Evolutionary conservation across 805 yeast genomes (phyloP), one percentile per base, ranked within the genome.

Genomic region (Yamadazyma kitorensis): DNA sequence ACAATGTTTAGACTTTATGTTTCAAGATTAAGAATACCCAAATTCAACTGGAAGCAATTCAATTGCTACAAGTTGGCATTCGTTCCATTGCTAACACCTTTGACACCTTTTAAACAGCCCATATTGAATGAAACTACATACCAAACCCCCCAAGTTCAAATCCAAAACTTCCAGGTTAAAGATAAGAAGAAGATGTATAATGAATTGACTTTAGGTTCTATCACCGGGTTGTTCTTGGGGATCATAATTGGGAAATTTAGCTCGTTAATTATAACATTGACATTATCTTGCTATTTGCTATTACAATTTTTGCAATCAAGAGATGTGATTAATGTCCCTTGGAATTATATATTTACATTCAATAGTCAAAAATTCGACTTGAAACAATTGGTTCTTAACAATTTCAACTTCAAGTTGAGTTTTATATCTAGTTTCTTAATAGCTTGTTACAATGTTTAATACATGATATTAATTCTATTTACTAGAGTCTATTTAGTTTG

Each of bases 121-220:
- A 36, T 41, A 28, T 29, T 36, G 17, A 38, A 36, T 33, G 45
- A 41, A 9, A 11, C 23, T 9, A n/a, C n/a, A n/a, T 17, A 23
- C 29, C 10, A 27, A 34, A 15, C 5, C 15, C 9, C 28, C 32
- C 17, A 18, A 13, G 30, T 23, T 21, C 5, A 24, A 24, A 7
- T 34, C 4, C 4, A n/a, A 10, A 34, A 27, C 16, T 12, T 20
- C 6, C 13, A 17, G 11, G 20, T 33, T 6, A 28, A 25, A 12
- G 23, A 32, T 17, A 74, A 76, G 18, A 17, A 40, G n/a, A 34
- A 39, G 24, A 29, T 35, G 55, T 81, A 80, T 49, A 72, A 72
- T 46, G 82, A 81, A 47, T 59, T 81, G 47, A 70, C 84, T 11
- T 56, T 78, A 38, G 87, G 87, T 5, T 76, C 83, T 1, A 61